A percentile compares a stretch with the other conserved stretches of the same genome.
Evolutionary conservation across 768 basidiomycete genomes (phyloP).

Genomic region (Antrodiella citrinella): DNA sequence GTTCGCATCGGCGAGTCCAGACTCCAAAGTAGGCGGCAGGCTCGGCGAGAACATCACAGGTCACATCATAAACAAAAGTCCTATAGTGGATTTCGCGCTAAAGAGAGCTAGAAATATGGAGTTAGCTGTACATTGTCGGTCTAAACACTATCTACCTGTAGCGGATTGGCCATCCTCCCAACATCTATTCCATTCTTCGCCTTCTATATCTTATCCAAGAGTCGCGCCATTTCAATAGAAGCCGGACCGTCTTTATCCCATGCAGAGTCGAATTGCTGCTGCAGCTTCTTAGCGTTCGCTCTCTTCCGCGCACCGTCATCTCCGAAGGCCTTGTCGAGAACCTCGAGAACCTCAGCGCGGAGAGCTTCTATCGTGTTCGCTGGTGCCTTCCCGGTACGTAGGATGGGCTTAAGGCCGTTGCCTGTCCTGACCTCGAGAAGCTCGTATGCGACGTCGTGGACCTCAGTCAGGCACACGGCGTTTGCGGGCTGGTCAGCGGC

Average conservation of each 20-base stretch:
- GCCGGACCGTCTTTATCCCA: conserved; percentile 6
- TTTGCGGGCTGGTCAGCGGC: conserved; percentile 18
- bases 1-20: no score
- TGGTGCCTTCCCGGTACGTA: conserved; percentile 12
- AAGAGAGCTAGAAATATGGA: no score
- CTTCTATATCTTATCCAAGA: not conserved
- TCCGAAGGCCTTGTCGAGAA: conserved; percentile 15
- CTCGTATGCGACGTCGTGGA: conserved; percentile 11
- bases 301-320: conserved; percentile 19
- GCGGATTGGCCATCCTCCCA: no score
- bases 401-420: conserved; percentile 10
- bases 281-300: conserved; percentile 10
- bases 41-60: no score
- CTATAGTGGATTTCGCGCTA: no score
- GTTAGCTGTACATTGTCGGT: not conserved
- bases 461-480: conserved; percentile 12
- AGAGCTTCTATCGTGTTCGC: conserved; percentile 17
- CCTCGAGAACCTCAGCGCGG: conserved; percentile 10
- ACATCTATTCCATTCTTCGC: not conserved
- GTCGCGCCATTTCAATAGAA: not conserved
- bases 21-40: no score
- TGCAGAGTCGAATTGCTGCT: not conserved
- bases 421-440: conserved; percentile 19
- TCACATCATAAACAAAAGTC: no score
- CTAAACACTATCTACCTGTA: not conserved